Conservation (phyloP, 2,329 filamentous ascomycete species). For the Teratosphaeria gauchensis region DNA sequence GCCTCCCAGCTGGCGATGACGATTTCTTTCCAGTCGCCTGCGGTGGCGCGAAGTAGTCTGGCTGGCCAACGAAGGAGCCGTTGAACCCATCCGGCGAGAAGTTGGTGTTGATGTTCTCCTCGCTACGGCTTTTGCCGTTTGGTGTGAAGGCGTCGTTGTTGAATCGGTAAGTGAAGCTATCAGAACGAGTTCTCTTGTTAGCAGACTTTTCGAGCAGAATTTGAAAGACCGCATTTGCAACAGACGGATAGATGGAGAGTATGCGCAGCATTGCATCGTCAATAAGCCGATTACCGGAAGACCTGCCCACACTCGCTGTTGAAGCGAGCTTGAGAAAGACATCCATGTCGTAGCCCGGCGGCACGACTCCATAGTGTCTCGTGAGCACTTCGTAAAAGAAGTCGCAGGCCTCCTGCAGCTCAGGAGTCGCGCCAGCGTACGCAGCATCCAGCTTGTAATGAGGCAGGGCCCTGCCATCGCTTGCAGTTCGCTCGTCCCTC, state of each 20-base stretch:
- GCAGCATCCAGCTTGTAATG: neutral
- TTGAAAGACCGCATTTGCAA: conserved; percentile 3
- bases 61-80: conserved; percentile 34
- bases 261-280: conserved; percentile 5
- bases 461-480: neutral
- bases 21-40: neutral
- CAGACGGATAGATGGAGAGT: conserved; percentile 9
- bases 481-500: conserved; percentile 5
- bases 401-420: conserved; percentile 10
- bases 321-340: conserved; percentile 17
- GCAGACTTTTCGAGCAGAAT: conserved; percentile 8
- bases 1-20: neutral
- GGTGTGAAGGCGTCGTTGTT: conserved; percentile 15
- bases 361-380: conserved; percentile 7
- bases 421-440: conserved; percentile 5
- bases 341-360: conserved; percentile 14
- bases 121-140: conserved; percentile 36
- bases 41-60: conserved; percentile 31
- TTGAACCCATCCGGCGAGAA: conserved; percentile 39
- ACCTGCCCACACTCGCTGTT: conserved; percentile 8
- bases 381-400: conserved; percentile 10
- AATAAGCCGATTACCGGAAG: conserved; percentile 11
- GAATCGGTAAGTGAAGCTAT: conserved; percentile 24
- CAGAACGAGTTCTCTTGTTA: conserved; percentile 10
- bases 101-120: conserved; percentile 41